phyloP scores from a whole-genome alignment of 352 stramenopile genomes.

The Pythium phragmitis region DNA sequence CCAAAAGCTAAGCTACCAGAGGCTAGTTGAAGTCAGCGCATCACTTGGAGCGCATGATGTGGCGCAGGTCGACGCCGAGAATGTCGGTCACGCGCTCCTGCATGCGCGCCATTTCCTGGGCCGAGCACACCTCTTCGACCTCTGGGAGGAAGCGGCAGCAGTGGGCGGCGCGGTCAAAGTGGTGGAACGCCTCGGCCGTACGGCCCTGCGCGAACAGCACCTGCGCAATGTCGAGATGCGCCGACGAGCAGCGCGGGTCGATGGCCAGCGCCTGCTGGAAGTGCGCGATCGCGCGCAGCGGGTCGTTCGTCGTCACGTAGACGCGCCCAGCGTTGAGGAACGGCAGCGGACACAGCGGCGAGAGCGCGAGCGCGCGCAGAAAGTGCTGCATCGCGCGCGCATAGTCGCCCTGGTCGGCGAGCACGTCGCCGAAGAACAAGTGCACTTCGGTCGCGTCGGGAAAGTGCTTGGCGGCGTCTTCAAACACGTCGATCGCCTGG shows the following conservation, averaged over 20 bases:
- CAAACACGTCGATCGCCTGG: conserved; percentile 81
- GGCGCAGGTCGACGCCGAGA: conserved; percentile 78
- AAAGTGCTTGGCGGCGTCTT: conserved; percentile 62
- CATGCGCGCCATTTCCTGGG: conserved; percentile 79
- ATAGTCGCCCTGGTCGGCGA: conserved; percentile 83
- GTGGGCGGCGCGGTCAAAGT: conserved; percentile 67
- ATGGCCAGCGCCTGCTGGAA: conserved; percentile 79
- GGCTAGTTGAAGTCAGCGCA: background rate
- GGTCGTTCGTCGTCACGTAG: conserved; percentile 83
- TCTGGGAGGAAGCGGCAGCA: conserved; percentile 84
- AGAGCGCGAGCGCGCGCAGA: conserved; percentile 65
- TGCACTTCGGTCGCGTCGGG: conserved; percentile 74
- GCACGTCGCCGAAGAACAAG: conserved; percentile 81
- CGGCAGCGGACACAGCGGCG: conserved; percentile 71
- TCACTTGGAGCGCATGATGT: conserved; percentile 84
- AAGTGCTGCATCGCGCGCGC: conserved; percentile 80
- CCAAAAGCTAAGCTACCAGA: background rate
- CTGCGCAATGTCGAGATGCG: conserved; percentile 83
- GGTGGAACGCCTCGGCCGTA: conserved; percentile 63
- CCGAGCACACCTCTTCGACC: conserved; percentile 79
- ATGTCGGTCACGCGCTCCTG: conserved; percentile 84
- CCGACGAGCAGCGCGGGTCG: conserved; percentile 74
- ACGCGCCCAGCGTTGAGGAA: conserved; percentile 83
- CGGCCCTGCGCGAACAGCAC: conserved; percentile 83
- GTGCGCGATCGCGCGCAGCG: conserved; percentile 73